phyloP scores from a whole-genome alignment of 352 stramenopile species.

The Plasmopara halstedii region DNA sequence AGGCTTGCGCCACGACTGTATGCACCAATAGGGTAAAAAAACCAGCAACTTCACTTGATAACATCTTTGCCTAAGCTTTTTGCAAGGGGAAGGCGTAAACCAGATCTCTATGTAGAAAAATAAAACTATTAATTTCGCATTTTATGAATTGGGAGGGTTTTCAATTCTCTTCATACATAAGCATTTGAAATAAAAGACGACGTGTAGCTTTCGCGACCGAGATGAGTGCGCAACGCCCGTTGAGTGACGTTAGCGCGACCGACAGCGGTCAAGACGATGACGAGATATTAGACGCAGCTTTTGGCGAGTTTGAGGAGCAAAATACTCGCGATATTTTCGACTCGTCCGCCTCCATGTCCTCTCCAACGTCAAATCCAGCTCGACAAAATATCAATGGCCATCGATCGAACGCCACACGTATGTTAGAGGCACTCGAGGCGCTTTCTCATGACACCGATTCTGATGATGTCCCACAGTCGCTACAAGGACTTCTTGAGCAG shows the following conservation, averaged over 20 bases:
- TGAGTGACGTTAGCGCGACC: slow-evolving; percentile 10
- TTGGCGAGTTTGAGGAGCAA: slow-evolving; percentile 30
- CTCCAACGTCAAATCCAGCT: not conserved
- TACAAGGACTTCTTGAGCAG: slow-evolving; percentile 33
- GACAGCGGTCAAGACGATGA: slow-evolving; percentile 13
- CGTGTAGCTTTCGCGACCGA: no score
- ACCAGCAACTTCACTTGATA: no score
- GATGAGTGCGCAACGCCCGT: slow-evolving; percentile 15
- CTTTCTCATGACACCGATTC: slow-evolving; percentile 32
- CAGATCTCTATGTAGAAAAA: no score
- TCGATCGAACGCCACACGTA: slow-evolving; percentile 25
- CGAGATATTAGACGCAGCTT: slow-evolving; percentile 19
- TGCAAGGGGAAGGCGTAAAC: no score
- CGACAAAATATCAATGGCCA: not conserved
- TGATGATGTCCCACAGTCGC: slow-evolving; percentile 28
- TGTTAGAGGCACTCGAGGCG: slow-evolving; percentile 50
- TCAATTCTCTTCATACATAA: no score
- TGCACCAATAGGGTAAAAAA: no score
- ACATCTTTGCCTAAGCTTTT: no score
- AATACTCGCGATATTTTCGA: slow-evolving; percentile 20
- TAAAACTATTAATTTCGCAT: no score
- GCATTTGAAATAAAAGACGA: no score
- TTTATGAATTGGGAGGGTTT: no score
- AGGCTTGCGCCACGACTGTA: no score
- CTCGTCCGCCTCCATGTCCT: not conserved